Evolutionary conservation across 2,329 filamentous ascomycete genomes (phyloP), one percentile per base, ranked within the genome.

Genomic region (Rhytidhysteron rufulum): DNA sequence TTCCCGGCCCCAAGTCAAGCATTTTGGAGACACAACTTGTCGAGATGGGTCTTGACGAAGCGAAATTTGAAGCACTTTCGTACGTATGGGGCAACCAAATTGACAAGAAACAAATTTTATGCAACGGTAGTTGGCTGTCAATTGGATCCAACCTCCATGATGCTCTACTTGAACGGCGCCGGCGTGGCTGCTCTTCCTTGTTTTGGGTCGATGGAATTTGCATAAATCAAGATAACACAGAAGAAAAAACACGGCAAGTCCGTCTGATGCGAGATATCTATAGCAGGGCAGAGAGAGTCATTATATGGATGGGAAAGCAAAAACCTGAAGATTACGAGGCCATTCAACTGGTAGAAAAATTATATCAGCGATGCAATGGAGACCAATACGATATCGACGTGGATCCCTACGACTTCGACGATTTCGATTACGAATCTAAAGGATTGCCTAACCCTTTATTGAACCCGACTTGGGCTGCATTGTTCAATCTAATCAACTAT

Each of bases 231-330:
- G n/a, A n/a, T n/a, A 29, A 46, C 20, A 27, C 16, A 13, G 20
- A 19, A 13, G 48, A 50, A 36, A 43, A 42, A 22, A 44, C 20
- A 11, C 16, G 17, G 4, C 48, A 50, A 35, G 41, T 50, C 17
- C 45, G 39, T 6, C n/a, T 46, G 20, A 50, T 50, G 48, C 17
- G 33, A 27, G 29, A 36, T 15, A 46, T 50, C 16, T 50, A 45
- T 30, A 30, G 38, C 6, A 38, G 15, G n/a, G 42, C 47, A 13
- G 34, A 30, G 13, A 24, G 34, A 37, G 45, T 46, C 27, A 32
- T 48, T 18, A 27, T 48, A 6, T 49, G 46, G 43, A 24, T 49
- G 16, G 44, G 42, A 10, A 24, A 25, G 11, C 20, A 30, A 16
- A 15, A 37, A 11, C 24, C 34, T 27, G 11, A 9, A 17, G 34